These are phyloP conservation scores for Neurospora terricola DNA, from an alignment of 495 filamentous ascomycete genomes.

Conservation along the genomic window DNA sequence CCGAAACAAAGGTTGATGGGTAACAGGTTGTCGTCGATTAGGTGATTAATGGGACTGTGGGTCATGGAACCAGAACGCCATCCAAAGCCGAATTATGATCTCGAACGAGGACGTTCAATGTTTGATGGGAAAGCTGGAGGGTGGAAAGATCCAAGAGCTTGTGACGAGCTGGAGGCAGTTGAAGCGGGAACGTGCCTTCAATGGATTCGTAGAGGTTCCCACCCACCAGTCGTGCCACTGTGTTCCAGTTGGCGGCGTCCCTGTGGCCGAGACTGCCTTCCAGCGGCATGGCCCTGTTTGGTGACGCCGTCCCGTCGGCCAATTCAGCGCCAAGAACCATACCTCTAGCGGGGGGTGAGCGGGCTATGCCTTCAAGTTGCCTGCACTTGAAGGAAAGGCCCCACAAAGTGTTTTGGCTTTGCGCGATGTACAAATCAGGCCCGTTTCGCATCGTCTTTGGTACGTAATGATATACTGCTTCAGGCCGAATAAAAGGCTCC, in stretches of 20 bases:
- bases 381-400: background rate
- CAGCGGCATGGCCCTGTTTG: background rate
- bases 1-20: background rate
- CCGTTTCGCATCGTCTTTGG: background rate
- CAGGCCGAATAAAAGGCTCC: background rate
- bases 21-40: background rate
- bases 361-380: background rate
- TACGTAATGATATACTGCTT: background rate
- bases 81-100: background rate
- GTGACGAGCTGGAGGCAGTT: background rate
- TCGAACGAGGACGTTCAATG: background rate
- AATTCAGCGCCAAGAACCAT: background rate
- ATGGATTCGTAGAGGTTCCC: background rate
- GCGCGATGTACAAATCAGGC: background rate
- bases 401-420: background rate
- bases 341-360: background rate
- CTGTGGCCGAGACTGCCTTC: constrained; percentile 2
- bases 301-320: background rate
- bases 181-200: background rate
- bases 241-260: constrained; percentile 1
- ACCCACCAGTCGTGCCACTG: background rate
- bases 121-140: background rate
- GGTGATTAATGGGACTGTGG: background rate
- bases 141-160: background rate
- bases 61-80: background rate